Base-by-base conservation (phyloP, 2,329 filamentous ascomycete species). In the Aschersonia sp. region DNA sequence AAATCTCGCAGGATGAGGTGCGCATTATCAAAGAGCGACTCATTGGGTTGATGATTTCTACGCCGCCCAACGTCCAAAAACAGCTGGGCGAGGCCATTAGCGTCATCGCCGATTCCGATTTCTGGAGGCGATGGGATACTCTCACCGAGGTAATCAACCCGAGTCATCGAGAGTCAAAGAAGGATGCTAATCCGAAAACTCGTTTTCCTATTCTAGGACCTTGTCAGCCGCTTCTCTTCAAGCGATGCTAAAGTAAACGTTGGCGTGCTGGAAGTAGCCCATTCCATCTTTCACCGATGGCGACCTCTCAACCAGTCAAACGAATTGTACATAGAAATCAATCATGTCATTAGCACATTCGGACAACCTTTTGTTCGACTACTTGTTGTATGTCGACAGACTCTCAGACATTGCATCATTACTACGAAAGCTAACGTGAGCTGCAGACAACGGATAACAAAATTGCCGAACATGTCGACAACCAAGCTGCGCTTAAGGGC, bases 221-320 rank as follows among this genome's bases (percentile, higher is more conserved):
- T 98, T 50, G 89, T 95, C 55, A 86, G 84, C 45, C 82, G 89
- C 45, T 78, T 98, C 53, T 91, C 88, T 3, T 74, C 83, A 9
- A 81, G 84, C 56, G 85, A 97, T 62, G 80, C 84, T 51, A 82
- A 83, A 54, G 75, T 89, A 63, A 98, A 97, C 66, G 87, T 89
- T 58, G 94, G 92, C 55, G 92, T 98, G 20, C 73, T 98, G 51
- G 89, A 95, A 67, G 92, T 98, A 43, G 94, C 94, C 56, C 92
- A 98, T 68, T 97, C 92, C 45, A 97, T 98, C 58, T 98, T 97
- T 69, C 86, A 85, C 63, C 77, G 92, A 64, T 98, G 92, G 92
- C 78, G 92, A 54, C 94, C 92, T 6, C 74, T 98, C 41, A 96
- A 94, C 69, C 81, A 85, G 52, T 95, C 89, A 43, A 88, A 98